Evolutionary conservation across 1,284 basidiomycete species (phyloP).

Genomic region (Marasmius fiardii): DNA sequence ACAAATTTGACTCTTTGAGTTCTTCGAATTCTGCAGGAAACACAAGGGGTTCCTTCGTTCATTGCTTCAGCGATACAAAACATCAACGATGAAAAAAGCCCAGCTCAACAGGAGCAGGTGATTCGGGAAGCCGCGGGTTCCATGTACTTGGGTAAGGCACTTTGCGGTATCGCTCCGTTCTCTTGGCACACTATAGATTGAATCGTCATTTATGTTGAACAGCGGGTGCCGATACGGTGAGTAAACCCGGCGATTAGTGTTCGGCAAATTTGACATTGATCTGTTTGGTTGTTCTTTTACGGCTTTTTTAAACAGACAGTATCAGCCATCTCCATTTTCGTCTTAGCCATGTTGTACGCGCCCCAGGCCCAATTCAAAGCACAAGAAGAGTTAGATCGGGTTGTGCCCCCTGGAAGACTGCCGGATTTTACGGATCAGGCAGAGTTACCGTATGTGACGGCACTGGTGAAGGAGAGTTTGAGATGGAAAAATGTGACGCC

Average conservation of each 20-base stretch:
- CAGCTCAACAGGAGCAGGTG: background rate
- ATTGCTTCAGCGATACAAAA: background rate
- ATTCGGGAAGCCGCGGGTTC: background rate
- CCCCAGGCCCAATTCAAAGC: constrained; percentile 8
- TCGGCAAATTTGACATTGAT: background rate
- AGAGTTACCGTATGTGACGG: constrained; percentile 4
- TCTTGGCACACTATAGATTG: background rate
- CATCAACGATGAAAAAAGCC: background rate
- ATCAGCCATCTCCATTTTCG: background rate
- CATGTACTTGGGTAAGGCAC: background rate
- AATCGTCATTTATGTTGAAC: background rate
- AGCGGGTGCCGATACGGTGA: constrained; percentile 1
- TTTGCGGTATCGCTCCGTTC: background rate
- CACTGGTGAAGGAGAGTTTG: background rate
- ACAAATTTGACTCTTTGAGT: background rate
- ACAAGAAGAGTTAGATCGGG: constrained; percentile 10
- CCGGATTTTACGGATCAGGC: constrained; percentile 4
- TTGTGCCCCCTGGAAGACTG: constrained; percentile 2
- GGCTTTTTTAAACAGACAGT: background rate
- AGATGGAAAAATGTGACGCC: constrained; percentile 4
- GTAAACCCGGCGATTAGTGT: background rate
- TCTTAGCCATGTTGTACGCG: background rate
- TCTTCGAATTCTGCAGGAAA: background rate
- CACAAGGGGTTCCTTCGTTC: background rate
- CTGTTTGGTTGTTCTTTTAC: background rate